Conservation (phyloP, 129 eudicot genomes). For the Chrysanthemum seticuspe region DNA sequence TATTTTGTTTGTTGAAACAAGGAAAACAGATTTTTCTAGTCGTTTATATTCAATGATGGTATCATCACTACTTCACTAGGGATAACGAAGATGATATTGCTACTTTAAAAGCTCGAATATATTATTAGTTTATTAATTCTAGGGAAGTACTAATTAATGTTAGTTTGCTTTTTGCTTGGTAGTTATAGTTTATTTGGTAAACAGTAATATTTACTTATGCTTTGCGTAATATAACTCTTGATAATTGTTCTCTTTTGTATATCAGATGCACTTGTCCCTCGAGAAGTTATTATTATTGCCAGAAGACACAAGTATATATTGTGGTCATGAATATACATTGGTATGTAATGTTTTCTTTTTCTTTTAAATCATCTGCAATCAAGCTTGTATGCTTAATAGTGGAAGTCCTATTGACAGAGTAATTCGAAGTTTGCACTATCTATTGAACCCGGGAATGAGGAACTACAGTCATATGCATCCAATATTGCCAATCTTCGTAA, state of each 20-base stretch:
- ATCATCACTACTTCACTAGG: too few relatives aligned
- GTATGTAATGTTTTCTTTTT: conserved; percentile 41
- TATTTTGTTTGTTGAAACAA: too few relatives aligned
- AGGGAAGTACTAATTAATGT: not conserved
- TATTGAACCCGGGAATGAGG: conserved; percentile 79
- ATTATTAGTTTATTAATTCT: too few relatives aligned
- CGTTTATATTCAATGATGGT: too few relatives aligned
- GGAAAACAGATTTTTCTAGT: too few relatives aligned
- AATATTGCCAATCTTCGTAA: conserved; percentile 58
- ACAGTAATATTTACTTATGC: not conserved
- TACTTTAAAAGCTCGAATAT: too few relatives aligned
- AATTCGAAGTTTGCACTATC: conserved; percentile 92
- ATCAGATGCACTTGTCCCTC: conserved; percentile 74
- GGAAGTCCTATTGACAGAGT: conserved; percentile 52
- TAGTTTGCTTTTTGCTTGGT: conserved; percentile 3
- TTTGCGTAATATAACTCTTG: conserved; percentile 2
- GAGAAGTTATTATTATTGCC: conserved; percentile 64
- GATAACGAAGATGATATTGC: too few relatives aligned
- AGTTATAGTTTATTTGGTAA: not conserved
- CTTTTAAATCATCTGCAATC: conserved; percentile 4
- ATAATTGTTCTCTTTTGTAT: conserved; percentile 17
- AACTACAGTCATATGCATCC: conserved; percentile 73
- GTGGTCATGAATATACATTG: conserved; percentile 94
- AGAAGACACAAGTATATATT: conserved; percentile 78
- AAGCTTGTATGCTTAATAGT: conserved; percentile 12